Evolutionary conservation across 148 eudicot genomes (phyloP).

Genomic region (Camellia lanceoleosa): DNA sequence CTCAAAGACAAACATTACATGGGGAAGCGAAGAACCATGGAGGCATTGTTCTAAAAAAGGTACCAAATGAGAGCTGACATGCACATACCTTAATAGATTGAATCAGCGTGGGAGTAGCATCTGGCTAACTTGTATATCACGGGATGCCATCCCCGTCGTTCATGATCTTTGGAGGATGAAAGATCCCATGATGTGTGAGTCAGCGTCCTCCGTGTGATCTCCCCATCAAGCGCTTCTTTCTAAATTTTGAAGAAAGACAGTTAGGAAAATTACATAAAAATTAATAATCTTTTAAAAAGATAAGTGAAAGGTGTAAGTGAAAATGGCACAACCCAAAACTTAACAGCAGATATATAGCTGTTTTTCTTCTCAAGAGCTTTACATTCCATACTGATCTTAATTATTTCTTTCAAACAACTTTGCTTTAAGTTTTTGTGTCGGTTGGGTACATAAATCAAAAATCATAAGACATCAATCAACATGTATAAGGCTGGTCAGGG

Average conservation of each 20-base stretch:
- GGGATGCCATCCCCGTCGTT: conserved; percentile 97
- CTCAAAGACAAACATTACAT: not conserved
- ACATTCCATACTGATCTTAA: not conserved
- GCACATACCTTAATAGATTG: conserved; percentile 75
- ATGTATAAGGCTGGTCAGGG: not conserved
- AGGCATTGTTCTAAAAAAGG: not conserved
- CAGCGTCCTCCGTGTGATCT: conserved; percentile 75
- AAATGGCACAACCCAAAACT: not conserved
- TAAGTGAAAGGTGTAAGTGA: not conserved
- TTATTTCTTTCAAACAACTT: not conserved
- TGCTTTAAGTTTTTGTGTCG: not conserved
- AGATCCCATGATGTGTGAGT: conserved; percentile 91
- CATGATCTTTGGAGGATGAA: conserved; percentile 53
- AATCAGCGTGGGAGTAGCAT: conserved; percentile 67
- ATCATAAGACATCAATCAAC: not conserved
- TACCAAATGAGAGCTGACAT: conserved; percentile 9
- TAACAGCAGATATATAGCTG: not conserved
- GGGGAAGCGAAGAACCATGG: not conserved
- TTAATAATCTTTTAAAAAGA: not conserved
- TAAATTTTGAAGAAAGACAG: conserved; percentile 20
- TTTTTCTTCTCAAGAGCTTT: conserved; percentile 1
- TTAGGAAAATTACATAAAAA: not conserved
- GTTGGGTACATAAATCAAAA: not conserved
- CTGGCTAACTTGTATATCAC: conserved; percentile 80
- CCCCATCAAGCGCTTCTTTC: conserved; percentile 80